Percentiles rank a stretch among this genome's conserved stretches.
Conservation (phyloP, 306 rosid species). For the Castanospermum australe region DNA sequence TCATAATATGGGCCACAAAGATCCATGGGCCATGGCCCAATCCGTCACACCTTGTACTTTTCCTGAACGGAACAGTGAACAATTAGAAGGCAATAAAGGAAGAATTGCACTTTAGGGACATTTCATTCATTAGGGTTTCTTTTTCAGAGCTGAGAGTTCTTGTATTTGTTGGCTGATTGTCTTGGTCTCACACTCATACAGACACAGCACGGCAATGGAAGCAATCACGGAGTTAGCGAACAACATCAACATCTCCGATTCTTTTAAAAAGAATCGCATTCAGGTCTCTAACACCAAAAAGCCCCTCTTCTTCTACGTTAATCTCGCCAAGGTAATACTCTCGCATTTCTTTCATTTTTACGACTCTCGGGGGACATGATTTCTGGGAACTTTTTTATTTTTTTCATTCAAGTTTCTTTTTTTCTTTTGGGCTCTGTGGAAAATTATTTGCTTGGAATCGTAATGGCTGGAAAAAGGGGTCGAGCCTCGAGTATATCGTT, state of each 20-base stretch:
- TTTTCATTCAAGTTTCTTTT: too few relatives aligned
- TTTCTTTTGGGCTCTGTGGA: background rate
- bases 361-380: background rate
- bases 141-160: too few relatives aligned
- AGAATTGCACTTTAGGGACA: background rate
- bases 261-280: conserved; percentile 68
- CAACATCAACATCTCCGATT: conserved; percentile 49
- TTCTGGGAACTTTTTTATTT: background rate
- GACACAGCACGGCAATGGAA: conserved; percentile 53
- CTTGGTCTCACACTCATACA: background rate
- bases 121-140: conserved; percentile 30
- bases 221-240: conserved; percentile 56
- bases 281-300: conserved; percentile 78
- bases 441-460: background rate
- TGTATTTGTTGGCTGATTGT: background rate
- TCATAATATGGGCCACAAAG: too few relatives aligned
- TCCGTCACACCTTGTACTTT: background rate
- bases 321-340: conserved; percentile 60
- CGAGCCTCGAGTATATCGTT: background rate
- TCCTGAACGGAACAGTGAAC: too few relatives aligned
- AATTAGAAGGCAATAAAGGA: background rate
- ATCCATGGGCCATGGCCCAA: background rate
- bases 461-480: background rate
- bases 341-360: background rate
- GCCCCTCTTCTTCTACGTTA: conserved; percentile 75